Conservation (phyloP, 2,329 filamentous ascomycete species). For the Dothistroma septosporum region DNA sequence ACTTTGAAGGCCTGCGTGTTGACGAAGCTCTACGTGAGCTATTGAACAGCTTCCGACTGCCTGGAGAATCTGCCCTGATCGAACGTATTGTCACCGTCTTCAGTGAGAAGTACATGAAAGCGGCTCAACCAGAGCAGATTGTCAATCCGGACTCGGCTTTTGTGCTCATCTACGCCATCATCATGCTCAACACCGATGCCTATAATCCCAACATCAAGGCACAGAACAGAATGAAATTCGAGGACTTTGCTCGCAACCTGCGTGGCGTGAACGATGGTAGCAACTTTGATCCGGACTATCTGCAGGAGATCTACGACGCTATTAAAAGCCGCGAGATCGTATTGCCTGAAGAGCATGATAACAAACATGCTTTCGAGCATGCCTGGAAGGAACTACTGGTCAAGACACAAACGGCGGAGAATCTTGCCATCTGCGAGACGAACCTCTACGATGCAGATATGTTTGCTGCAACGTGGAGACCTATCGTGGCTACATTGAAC, state of each 20-base stretch:
- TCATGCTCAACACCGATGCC: slow-evolving; percentile 95
- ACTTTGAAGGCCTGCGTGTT: slow-evolving; percentile 80
- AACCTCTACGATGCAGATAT: slow-evolving; percentile 97
- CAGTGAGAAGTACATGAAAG: slow-evolving; percentile 74
- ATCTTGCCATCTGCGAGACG: slow-evolving; percentile 75
- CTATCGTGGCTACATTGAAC: slow-evolving; percentile 87
- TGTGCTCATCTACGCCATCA: slow-evolving; percentile 89
- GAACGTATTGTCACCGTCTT: slow-evolving; percentile 88
- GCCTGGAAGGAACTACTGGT: slow-evolving; percentile 92
- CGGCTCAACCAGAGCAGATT: slow-evolving; percentile 66
- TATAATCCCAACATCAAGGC: slow-evolving; percentile 86
- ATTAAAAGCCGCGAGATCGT: slow-evolving; percentile 95
- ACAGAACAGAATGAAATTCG: slow-evolving; percentile 75
- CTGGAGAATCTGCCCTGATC: slow-evolving; percentile 88
- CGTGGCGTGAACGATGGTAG: slow-evolving; percentile 81
- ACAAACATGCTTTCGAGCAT: slow-evolving; percentile 93
- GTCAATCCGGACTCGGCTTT: slow-evolving; percentile 84
- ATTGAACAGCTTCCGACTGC: slow-evolving; percentile 88
- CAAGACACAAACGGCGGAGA: slow-evolving; percentile 73
- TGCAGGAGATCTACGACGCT: slow-evolving; percentile 82
- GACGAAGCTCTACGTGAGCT: slow-evolving; percentile 85
- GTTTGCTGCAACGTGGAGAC: slow-evolving; percentile 94
- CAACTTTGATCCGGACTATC: slow-evolving; percentile 78
- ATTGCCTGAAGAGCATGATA: slow-evolving; percentile 93
- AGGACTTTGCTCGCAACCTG: slow-evolving; percentile 83